phyloP scores from a whole-genome alignment of 2,329 filamentous ascomycete species.

The Alternaria sp. region DNA sequence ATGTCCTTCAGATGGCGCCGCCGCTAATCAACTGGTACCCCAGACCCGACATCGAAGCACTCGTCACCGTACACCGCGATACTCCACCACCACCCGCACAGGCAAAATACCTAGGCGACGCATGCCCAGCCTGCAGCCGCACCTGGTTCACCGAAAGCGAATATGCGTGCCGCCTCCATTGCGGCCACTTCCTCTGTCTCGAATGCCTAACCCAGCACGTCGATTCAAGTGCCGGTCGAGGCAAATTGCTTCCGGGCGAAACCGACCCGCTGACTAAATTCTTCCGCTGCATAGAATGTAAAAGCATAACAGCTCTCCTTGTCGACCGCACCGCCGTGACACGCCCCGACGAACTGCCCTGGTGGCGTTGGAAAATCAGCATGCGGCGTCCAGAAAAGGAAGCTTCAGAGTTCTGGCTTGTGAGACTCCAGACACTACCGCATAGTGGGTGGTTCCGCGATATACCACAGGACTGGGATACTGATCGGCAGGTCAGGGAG shows the following conservation, averaged over 20 bases:
- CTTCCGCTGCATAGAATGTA: slow-evolving; percentile 16
- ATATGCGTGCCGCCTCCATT: slow-evolving; percentile 11
- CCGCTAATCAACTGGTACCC: slow-evolving; percentile 11
- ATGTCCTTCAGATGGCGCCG: slow-evolving; percentile 1
- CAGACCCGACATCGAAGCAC: neutral
- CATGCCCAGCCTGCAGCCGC: slow-evolving; percentile 8
- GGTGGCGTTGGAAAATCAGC: slow-evolving; percentile 17
- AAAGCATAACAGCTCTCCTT: neutral
- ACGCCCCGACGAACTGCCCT: slow-evolving; percentile 6
- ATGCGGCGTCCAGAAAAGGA: slow-evolving; percentile 8
- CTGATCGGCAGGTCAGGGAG: neutral
- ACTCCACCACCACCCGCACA: neutral
- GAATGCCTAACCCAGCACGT: slow-evolving; percentile 14
- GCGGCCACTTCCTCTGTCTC: slow-evolving; percentile 20
- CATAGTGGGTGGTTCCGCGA: slow-evolving; percentile 4
- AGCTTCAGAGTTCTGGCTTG: slow-evolving; percentile 6
- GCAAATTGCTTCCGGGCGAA: slow-evolving; percentile 6
- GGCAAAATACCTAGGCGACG: slow-evolving; percentile 2
- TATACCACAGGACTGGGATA: neutral
- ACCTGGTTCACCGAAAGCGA: slow-evolving; percentile 15
- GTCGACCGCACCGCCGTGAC: slow-evolving; percentile 9
- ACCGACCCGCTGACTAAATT: slow-evolving; percentile 14
- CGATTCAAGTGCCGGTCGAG: slow-evolving; percentile 6
- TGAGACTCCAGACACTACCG: slow-evolving; percentile 4
- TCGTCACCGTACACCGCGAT: neutral